These are phyloP conservation scores for Pythium grandisporangium DNA, from an alignment of 352 stramenopile species.

Conservation along the genomic window DNA sequence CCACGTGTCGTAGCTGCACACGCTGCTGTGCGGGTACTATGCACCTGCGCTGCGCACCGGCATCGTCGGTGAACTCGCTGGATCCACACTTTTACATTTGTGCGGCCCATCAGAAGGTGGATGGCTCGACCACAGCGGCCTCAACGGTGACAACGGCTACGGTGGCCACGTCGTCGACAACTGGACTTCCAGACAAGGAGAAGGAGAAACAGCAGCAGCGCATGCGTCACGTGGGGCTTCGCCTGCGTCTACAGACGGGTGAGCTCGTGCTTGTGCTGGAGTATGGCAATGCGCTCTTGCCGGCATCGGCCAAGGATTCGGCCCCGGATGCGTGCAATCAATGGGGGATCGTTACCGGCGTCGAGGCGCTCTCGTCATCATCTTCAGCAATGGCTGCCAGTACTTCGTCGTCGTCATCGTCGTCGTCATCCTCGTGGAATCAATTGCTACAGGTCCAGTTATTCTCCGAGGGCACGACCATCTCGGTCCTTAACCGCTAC, in stretches of 20 bases:
- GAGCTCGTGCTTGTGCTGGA: constrained; percentile 67
- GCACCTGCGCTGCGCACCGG: constrained; percentile 17
- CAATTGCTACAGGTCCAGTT: constrained; percentile 46
- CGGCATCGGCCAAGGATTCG: constrained; percentile 18
- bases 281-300: constrained; percentile 48
- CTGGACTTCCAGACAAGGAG: no score
- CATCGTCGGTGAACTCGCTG: not conserved
- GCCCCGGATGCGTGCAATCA: constrained; percentile 35
- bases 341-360: constrained; percentile 43
- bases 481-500: constrained; percentile 47
- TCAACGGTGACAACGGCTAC: no score
- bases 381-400: no score
- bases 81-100: constrained; percentile 37
- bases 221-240: constrained; percentile 13
- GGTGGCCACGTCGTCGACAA: no score
- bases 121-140: not conserved
- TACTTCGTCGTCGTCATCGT: no score
- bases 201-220: constrained; percentile 4
- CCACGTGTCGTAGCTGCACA: constrained; percentile 36
- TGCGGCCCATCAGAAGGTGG: constrained; percentile 14
- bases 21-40: constrained; percentile 36
- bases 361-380: no score
- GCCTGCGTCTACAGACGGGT: constrained; percentile 23
- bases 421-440: no score
- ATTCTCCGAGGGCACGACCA: constrained; percentile 45